Base-by-base conservation (phyloP, 441 rosid species). In the Pelargonium citronellum region DNA sequence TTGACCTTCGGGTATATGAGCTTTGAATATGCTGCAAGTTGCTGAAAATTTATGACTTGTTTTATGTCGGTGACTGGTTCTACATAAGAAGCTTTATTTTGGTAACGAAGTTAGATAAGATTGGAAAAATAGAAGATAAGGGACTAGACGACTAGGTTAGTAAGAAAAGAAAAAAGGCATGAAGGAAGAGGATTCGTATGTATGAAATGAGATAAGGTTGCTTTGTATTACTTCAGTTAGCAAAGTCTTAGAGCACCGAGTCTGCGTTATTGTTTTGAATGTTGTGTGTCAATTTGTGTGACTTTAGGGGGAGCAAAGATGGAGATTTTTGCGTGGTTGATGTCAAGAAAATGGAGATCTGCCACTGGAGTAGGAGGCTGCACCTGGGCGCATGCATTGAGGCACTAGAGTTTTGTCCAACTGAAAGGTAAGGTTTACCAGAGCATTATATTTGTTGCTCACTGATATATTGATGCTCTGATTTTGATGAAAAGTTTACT, bases 311-410 rank as follows among this genome's bases (percentile, higher is more conserved):
- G 77, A 93, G 97, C 81, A 89, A 86, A 78, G 97, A 91, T 71
- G 97, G 99, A 68, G 96, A 91, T 73, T 75, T 90, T 16, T 86
- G 91, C 66, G 87, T 90, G 19, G 96, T 86, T 57, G 89, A 95
- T 75, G 85, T 91, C 24, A 90, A 87, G 83, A 95, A 90, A 72
- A 94, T 94, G 99, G 96, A 89, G 77, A 79, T 91, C 47, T 81
- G 82, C 76, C 99, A 91, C 75, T 85, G 86, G 85, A 95, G 96
- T 77, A 90, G 82, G 86, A 89, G 96, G 87, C 85, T 90, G 66
- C 99, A 91, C 73, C 86, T 80, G 69, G 97, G 97, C 47, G 83
- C 91, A 37, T 66, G 81, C 69, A 87, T 95, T 74, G 80, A 86
- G 46, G 79, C 87, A 43, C 80, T 91, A 8, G 99, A 87, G 80